phyloP scores from a whole-genome alignment of 2,329 filamentous ascomycete genomes.

The Nemania sp. region DNA sequence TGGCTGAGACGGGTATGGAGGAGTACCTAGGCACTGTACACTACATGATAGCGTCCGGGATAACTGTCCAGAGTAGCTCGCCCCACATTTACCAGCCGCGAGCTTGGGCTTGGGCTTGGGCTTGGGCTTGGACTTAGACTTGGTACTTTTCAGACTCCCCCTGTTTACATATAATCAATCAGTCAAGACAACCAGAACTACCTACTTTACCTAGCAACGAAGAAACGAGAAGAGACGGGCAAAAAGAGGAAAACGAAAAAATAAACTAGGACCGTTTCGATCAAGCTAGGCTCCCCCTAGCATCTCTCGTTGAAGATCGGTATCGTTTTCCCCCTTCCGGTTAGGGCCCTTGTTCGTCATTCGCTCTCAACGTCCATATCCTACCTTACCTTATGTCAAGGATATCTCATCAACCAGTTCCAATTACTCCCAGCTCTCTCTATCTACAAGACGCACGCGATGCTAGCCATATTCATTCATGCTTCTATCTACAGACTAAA shows the following conservation, averaged over 20 bases:
- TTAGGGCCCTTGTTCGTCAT: not conserved
- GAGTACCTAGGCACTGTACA: conserved; percentile 4
- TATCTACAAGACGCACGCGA: conserved; percentile 10
- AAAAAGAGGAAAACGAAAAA: conserved; percentile 4
- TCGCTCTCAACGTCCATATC: conserved; percentile 5
- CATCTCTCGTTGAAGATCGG: not conserved
- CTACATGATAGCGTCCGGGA: conserved; percentile 1
- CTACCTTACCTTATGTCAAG: conserved; percentile 1
- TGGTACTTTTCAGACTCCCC: conserved; percentile 1
- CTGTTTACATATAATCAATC: conserved; percentile 13
- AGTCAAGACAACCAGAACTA: no score
- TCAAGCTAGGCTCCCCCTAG: not conserved
- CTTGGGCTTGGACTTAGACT: conserved; percentile 12
- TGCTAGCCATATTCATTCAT: conserved; percentile 6
- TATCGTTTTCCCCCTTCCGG: conserved; percentile 15
- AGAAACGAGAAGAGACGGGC: not conserved
- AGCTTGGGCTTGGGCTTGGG: conserved; percentile 11
- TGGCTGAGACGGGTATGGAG: not conserved
- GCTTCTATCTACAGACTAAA: conserved; percentile 9
- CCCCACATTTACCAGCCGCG: conserved; percentile 21
- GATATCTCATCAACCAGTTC: not conserved
- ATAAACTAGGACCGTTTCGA: not conserved
- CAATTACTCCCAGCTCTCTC: conserved; percentile 3
- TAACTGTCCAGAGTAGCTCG: conserved; percentile 1
- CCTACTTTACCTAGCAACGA: conserved; percentile 10